A percentile compares a stretch with the other conserved stretches of the same genome.
phyloP scores from a whole-genome alignment of 2,329 filamentous ascomycete species.

The Ophiostoma triangulosporum region DNA sequence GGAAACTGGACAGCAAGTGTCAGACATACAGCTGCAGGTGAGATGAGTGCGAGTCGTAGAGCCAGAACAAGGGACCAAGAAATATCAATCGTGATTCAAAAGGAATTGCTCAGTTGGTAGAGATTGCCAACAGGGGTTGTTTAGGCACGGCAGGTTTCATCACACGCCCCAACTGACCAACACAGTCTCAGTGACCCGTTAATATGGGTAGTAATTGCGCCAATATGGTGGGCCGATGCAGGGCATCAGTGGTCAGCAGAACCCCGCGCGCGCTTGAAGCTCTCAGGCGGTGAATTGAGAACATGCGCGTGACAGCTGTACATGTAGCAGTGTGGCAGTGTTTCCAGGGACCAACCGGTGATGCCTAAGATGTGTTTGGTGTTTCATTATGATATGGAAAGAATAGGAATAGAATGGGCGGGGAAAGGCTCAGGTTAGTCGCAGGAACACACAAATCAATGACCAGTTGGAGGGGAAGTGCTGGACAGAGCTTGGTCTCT shows the following conservation, averaged over 20 bases:
- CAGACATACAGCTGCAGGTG: neutral
- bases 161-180: neutral
- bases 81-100: no score
- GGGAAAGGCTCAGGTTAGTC: neutral
- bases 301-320: neutral
- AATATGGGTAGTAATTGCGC: neutral
- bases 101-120: neutral
- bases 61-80: no score
- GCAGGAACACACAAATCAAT: no score
- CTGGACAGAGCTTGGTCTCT: no score
- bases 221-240: conserved; percentile 6
- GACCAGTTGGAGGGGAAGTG: no score
- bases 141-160: neutral
- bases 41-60: no score
- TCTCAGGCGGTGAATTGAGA: neutral
- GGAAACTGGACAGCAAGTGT: no score
- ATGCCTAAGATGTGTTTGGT: no score
- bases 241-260: neutral
- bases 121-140: neutral
- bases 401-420: no score
- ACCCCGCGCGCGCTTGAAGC: conserved; percentile 1
- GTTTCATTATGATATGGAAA: neutral
- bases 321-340: neutral
- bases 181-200: neutral
- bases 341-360: neutral